These are phyloP conservation scores for Rhododendron ferrugineum DNA, from an alignment of 148 eudicot species.

Conservation along the genomic window DNA sequence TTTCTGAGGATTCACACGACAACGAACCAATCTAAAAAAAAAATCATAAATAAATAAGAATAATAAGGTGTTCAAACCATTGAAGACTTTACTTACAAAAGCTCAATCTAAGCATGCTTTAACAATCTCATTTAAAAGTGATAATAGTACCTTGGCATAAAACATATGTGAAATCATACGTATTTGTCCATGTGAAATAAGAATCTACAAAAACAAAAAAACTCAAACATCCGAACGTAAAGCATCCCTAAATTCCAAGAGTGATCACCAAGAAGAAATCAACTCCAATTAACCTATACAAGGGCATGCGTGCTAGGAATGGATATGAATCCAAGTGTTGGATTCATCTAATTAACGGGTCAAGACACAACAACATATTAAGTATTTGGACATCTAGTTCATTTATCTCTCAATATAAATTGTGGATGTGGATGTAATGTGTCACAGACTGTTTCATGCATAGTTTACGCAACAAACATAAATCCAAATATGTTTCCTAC, in stretches of 20 bases:
- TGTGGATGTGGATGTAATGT: neutral
- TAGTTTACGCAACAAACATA: neutral
- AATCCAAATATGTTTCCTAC: neutral
- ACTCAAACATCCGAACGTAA: neutral
- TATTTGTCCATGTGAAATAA: neutral
- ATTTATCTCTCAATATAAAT: neutral
- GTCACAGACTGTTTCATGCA: neutral
- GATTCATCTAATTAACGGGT: neutral
- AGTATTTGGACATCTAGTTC: neutral
- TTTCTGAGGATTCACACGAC: conserved; percentile 52
- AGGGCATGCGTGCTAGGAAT: neutral
- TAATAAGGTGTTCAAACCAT: neutral
- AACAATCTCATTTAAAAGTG: neutral
- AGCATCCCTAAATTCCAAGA: conserved; percentile 3
- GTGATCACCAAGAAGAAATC: neutral
- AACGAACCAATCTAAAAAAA: conserved; percentile 29
- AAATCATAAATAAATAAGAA: neutral
- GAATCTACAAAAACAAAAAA: neutral
- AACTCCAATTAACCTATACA: neutral
- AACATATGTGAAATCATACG: neutral
- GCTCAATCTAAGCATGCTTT: neutral
- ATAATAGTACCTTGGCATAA: neutral
- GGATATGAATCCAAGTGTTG: neutral
- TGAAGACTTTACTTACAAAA: neutral
- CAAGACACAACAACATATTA: neutral